Evolutionary conservation across 192 early-diverging fungal genomes (phyloP).

Genomic region (Backusella australiensis): DNA sequence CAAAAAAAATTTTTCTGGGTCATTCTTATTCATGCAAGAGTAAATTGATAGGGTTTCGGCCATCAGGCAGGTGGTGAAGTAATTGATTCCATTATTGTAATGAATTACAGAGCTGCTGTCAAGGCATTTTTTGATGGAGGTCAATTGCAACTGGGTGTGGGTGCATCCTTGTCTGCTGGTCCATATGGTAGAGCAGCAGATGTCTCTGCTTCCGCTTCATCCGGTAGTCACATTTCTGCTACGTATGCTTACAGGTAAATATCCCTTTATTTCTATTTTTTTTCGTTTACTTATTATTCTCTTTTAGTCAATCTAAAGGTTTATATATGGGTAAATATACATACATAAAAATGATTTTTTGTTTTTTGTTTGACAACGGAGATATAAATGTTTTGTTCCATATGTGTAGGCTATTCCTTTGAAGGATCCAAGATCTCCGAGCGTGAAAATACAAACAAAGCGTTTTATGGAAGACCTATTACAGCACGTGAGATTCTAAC

Average conservation of each 20-base stretch:
- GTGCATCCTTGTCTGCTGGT: conserved; percentile 20
- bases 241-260: conserved; percentile 32
- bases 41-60: conserved; percentile 16
- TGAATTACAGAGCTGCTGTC: conserved; percentile 30
- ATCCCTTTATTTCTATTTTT: conserved; percentile 82
- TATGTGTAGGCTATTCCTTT: conserved; percentile 20
- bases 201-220: conserved; percentile 10
- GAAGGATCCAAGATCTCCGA: conserved; percentile 28
- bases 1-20: not conserved
- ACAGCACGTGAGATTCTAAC: conserved; percentile 20
- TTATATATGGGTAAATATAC: conserved; percentile 7
- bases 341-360: not conserved
- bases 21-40: not conserved
- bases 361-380: not conserved
- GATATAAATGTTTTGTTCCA: not conserved
- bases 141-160: conserved; percentile 25
- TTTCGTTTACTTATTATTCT: conserved; percentile 32
- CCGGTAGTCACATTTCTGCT: conserved; percentile 12
- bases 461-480: conserved; percentile 23
- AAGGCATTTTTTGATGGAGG: conserved; percentile 33
- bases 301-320: conserved; percentile 20
- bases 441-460: conserved; percentile 10
- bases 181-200: conserved; percentile 23
- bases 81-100: conserved; percentile 26
- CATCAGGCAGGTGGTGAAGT: conserved; percentile 23